These are phyloP conservation scores for Epichloe amarillans DNA, from an alignment of 2,329 filamentous ascomycete genomes.

Conservation along the genomic window DNA sequence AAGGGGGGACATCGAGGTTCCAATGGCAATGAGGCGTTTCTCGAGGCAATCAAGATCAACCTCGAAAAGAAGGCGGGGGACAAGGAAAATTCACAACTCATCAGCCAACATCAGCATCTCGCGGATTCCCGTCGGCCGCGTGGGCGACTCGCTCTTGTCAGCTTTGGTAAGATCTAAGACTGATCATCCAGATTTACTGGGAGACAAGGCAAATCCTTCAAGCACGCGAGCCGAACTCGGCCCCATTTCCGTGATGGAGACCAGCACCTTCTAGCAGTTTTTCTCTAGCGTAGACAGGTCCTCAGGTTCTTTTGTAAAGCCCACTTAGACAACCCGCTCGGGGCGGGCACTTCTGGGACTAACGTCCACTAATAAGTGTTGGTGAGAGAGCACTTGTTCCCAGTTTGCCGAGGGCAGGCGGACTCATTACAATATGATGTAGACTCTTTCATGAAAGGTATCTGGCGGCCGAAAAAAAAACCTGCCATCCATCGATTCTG, in stretches of 20 bases:
- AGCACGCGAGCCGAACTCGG: background rate
- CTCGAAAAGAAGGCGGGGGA: background rate
- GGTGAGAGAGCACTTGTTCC: background rate
- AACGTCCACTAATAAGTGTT: background rate
- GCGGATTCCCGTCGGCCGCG: background rate
- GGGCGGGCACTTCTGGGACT: slow-evolving; percentile 1
- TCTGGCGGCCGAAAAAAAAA: background rate
- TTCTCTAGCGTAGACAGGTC: slow-evolving; percentile 12
- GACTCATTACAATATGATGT: background rate
- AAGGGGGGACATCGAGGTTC: background rate
- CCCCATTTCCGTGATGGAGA: background rate
- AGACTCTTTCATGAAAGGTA: background rate
- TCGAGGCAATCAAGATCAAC: no score
- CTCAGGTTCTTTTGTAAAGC: slow-evolving; percentile 15
- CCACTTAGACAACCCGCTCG: slow-evolving; percentile 9
- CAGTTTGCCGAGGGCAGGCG: background rate
- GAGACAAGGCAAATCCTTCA: background rate
- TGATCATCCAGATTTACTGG: background rate
- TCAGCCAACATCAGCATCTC: background rate
- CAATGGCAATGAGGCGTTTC: background rate
- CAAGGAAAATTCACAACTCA: background rate
- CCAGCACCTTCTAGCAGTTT: slow-evolving; percentile 8
- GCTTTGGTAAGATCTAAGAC: background rate
- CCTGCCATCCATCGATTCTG: background rate
- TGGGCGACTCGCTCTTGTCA: background rate